Evolutionary conservation across 495 filamentous ascomycete genomes (phyloP).

Genomic region (Podospora fimiseda): DNA sequence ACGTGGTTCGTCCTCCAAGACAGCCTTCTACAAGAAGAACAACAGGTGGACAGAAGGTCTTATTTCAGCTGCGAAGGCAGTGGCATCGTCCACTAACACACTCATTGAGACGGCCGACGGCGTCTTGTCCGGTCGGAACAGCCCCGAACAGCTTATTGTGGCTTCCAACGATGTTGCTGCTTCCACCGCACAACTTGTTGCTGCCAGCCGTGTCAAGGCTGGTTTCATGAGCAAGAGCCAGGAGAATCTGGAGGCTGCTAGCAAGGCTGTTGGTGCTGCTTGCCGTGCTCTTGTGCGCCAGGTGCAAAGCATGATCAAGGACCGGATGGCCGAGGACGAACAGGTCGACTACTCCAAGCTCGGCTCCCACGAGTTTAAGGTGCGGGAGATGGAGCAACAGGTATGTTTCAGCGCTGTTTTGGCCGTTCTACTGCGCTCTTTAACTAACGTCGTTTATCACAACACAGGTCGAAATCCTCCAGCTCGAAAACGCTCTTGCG

Average conservation of each 20-base stretch:
- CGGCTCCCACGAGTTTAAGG: slow-evolving; percentile 93
- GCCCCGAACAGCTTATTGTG: slow-evolving; percentile 93
- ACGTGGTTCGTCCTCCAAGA: slow-evolving; percentile 75
- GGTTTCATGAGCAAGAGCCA: slow-evolving; percentile 96
- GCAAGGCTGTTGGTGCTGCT: slow-evolving; percentile 85
- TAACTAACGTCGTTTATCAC: slow-evolving; percentile 5
- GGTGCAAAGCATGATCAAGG: slow-evolving; percentile 88
- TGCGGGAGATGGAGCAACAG: slow-evolving; percentile 99
- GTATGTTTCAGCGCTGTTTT: no score
- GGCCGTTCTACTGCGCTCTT: neutral
- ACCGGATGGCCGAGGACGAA: slow-evolving; percentile 76
- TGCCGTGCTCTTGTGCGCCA: slow-evolving; percentile 85
- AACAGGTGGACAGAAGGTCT: slow-evolving; percentile 94
- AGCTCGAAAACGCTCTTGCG: slow-evolving; percentile 84
- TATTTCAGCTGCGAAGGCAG: slow-evolving; percentile 94
- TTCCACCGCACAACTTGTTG: slow-evolving; percentile 91
- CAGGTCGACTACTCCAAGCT: slow-evolving; percentile 82
- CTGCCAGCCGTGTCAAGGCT: slow-evolving; percentile 92
- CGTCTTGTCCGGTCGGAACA: slow-evolving; percentile 84
- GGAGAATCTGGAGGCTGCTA: slow-evolving; percentile 81
- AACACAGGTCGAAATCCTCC: slow-evolving; percentile 85
- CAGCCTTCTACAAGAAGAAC: slow-evolving; percentile 99
- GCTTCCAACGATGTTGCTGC: slow-evolving; percentile 95
- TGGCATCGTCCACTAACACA: slow-evolving; percentile 84
- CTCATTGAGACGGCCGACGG: slow-evolving; percentile 97